A percentile compares a stretch with the other conserved stretches of the same genome.
Evolutionary conservation across 73 alveolate species (phyloP).

Genomic region (Breviolum minutum): DNA sequence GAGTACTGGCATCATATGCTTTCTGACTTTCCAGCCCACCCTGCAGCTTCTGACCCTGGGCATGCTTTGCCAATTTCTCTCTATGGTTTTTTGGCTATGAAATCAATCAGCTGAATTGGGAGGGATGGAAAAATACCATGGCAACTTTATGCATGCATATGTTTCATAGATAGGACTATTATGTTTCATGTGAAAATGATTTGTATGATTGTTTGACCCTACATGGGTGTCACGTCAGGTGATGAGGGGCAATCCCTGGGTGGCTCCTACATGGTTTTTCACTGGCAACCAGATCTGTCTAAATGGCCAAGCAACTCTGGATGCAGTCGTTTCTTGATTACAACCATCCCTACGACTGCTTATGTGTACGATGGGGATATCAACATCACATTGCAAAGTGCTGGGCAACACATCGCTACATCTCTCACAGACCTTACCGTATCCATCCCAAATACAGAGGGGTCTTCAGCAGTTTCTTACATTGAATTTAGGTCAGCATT

Average conservation of each 20-base stretch:
- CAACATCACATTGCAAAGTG: constrained; percentile 1
- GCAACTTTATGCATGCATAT: too few relatives aligned
- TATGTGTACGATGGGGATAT: neutral
- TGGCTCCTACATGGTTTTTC: neutral
- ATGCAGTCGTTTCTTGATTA: neutral
- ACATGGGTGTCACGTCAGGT: neutral
- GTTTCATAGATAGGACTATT: too few relatives aligned
- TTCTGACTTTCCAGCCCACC: neutral
- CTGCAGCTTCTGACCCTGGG: neutral
- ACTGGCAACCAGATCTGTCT: neutral
- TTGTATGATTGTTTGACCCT: neutral
- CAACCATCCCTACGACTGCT: neutral
- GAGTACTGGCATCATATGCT: neutral
- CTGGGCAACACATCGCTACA: neutral
- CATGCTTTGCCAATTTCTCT: neutral
- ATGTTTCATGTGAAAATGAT: neutral
- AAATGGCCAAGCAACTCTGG: neutral
- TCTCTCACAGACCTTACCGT: neutral
- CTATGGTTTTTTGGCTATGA: neutral
- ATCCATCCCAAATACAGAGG: neutral
- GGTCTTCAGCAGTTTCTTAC: neutral
- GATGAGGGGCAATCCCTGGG: constrained; percentile 13
- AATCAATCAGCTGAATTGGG: too few relatives aligned
- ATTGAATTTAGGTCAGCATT: neutral
- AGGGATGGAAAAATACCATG: too few relatives aligned